phyloP scores from a whole-genome alignment of 345 rosid species.

The Salix koriyanagi region DNA sequence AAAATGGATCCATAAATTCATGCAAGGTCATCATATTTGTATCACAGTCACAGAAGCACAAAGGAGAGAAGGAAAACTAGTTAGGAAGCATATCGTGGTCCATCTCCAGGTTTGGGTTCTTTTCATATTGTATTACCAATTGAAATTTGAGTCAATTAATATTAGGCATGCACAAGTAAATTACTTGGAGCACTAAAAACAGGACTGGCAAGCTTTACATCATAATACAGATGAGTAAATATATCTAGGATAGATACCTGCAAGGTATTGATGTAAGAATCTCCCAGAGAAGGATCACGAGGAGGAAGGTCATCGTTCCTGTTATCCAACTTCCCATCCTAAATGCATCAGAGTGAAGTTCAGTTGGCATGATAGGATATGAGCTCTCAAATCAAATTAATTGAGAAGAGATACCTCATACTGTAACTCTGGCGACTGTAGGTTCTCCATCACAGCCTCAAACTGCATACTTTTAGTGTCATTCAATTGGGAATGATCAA shows the following conservation, averaged over 20 bases:
- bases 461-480: slow-evolving; percentile 60
- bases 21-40: neutral
- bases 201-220: slow-evolving; percentile 2
- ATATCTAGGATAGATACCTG: slow-evolving; percentile 49
- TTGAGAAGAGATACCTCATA: slow-evolving; percentile 46
- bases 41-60: neutral
- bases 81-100: neutral
- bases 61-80: neutral
- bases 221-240: slow-evolving; percentile 10
- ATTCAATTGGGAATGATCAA: slow-evolving; percentile 32
- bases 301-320: slow-evolving; percentile 51
- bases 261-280: slow-evolving; percentile 56
- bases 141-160: neutral
- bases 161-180: neutral
- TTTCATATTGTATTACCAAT: neutral
- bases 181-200: neutral
- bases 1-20: neutral
- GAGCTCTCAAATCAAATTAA: slow-evolving; percentile 24
- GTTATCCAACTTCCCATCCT: slow-evolving; percentile 56
- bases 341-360: slow-evolving; percentile 25
- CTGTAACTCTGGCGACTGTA: slow-evolving; percentile 44
- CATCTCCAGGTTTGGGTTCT: neutral
- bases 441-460: slow-evolving; percentile 61
- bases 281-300: slow-evolving; percentile 47
- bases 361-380: slow-evolving; percentile 7